A percentile compares a stretch with the other conserved stretches of the same genome.
phyloP scores from a whole-genome alignment of 1,284 basidiomycete species.

The Austroboletus novae-zelandiae region DNA sequence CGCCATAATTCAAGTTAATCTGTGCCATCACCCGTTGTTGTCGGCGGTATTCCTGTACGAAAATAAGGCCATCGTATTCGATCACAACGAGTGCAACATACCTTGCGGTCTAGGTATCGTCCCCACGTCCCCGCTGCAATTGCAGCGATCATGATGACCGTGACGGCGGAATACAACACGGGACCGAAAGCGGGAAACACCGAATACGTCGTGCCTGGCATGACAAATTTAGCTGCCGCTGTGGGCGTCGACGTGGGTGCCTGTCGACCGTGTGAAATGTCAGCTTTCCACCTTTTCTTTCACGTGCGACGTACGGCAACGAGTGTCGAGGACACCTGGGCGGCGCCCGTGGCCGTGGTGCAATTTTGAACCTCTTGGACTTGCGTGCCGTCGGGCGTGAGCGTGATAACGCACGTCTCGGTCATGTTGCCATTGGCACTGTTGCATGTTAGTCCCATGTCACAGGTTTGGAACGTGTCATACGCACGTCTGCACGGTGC shows the following conservation, averaged over 20 bases:
- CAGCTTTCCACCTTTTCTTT: too few species aligned
- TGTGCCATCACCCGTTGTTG: too few species aligned
- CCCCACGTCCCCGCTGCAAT: slow-evolving; percentile 80
- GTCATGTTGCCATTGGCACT: slow-evolving; percentile 50
- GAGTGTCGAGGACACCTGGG: slow-evolving; percentile 5
- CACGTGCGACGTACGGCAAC: slow-evolving; percentile 6
- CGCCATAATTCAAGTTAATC: too few species aligned
- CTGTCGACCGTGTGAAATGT: not conserved
- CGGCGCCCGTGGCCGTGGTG: slow-evolving; percentile 37
- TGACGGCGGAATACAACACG: slow-evolving; percentile 78
- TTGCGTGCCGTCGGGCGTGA: slow-evolving; percentile 57
- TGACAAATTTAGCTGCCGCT: slow-evolving; percentile 46
- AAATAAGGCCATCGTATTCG: not conserved
- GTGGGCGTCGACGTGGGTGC: slow-evolving; percentile 36
- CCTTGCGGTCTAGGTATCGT: slow-evolving; percentile 78
- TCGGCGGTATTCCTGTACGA: not conserved
- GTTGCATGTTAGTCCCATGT: not conserved
- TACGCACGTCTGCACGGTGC: slow-evolving; percentile 29
- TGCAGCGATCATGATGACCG: slow-evolving; percentile 74
- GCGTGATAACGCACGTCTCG: slow-evolving; percentile 61
- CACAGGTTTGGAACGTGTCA: not conserved
- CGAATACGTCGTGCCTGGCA: slow-evolving; percentile 69
- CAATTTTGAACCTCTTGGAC: slow-evolving; percentile 62
- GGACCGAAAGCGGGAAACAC: slow-evolving; percentile 74
- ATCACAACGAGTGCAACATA: slow-evolving; percentile 33